A percentile compares a stretch with the other conserved stretches of the same genome.
phyloP scores from a whole-genome alignment of 2,329 filamentous ascomycete genomes.

The Diaporthe humulicola region DNA sequence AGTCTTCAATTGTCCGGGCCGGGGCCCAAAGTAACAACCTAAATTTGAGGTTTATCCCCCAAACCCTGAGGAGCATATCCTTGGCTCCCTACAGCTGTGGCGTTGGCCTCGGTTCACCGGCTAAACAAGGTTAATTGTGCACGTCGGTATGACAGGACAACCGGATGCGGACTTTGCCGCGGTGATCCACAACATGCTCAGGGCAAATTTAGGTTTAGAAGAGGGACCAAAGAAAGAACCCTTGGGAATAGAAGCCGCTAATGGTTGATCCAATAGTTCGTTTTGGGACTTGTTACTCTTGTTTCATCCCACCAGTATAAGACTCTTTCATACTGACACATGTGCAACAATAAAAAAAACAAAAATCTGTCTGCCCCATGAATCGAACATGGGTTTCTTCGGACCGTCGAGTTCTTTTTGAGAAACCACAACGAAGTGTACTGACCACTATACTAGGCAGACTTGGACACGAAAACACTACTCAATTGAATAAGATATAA shows the following conservation, averaged over 20 bases:
- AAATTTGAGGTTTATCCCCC: background rate
- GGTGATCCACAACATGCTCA: background rate
- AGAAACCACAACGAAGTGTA: conserved; percentile 37
- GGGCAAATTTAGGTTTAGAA: background rate
- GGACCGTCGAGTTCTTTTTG: too few species aligned
- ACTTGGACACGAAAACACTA: background rate
- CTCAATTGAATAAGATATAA: too few species aligned
- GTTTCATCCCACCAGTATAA: too few species aligned
- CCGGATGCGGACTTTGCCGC: background rate
- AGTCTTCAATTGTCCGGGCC: background rate
- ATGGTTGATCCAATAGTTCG: too few species aligned
- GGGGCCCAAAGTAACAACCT: background rate
- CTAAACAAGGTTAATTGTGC: conserved; percentile 9
- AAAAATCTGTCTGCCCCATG: conserved; percentile 28
- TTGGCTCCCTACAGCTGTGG: background rate
- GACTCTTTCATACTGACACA: background rate
- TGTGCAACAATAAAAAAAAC: background rate
- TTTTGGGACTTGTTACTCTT: background rate
- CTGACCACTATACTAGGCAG: conserved; percentile 37
- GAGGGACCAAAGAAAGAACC: background rate
- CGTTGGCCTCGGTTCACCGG: background rate
- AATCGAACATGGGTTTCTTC: conserved; percentile 37
- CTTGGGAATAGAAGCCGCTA: too few species aligned
- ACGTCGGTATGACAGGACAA: background rate
- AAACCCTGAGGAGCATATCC: background rate